phyloP scores from a whole-genome alignment of 2,329 filamentous ascomycete species.

The Botrytis tulipae region DNA sequence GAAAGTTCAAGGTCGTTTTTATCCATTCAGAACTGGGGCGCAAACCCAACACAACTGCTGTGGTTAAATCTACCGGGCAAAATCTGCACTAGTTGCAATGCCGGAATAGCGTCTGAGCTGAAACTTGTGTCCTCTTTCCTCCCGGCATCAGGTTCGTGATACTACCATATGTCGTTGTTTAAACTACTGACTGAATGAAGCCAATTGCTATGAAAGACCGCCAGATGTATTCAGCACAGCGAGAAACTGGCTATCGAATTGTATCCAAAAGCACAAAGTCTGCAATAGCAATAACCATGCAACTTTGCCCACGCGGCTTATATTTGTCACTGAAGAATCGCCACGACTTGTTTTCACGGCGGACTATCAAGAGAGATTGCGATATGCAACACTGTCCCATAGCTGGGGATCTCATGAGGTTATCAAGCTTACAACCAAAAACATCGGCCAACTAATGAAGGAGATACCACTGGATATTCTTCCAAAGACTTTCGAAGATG shows the following conservation, averaged over 20 bases:
- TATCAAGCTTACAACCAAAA: conserved; percentile 11
- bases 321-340: not conserved
- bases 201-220: rapidly evolving
- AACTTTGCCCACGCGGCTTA: rapidly evolving
- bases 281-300: not conserved
- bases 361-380: not conserved
- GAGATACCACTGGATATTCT: conserved; percentile 5
- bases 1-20: not conserved
- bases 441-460: not conserved
- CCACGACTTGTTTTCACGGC: not conserved
- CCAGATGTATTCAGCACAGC: not conserved
- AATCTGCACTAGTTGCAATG: not conserved
- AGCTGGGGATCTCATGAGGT: conserved; percentile 14
- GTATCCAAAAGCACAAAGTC: not conserved
- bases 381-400: conserved; percentile 8
- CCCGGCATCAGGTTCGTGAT: not conserved
- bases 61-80: not conserved
- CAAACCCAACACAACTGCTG: not conserved
- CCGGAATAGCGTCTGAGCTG: not conserved
- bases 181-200: rapidly evolving
- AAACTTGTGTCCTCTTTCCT: not conserved
- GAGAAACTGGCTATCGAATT: not conserved
- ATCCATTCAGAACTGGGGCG: not conserved
- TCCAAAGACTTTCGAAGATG: conserved; percentile 27
- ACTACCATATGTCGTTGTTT: rapidly evolving